These are phyloP conservation scores for Macrotyloma uniflorum DNA, from an alignment of 306 rosid genomes.

Conservation along the genomic window DNA sequence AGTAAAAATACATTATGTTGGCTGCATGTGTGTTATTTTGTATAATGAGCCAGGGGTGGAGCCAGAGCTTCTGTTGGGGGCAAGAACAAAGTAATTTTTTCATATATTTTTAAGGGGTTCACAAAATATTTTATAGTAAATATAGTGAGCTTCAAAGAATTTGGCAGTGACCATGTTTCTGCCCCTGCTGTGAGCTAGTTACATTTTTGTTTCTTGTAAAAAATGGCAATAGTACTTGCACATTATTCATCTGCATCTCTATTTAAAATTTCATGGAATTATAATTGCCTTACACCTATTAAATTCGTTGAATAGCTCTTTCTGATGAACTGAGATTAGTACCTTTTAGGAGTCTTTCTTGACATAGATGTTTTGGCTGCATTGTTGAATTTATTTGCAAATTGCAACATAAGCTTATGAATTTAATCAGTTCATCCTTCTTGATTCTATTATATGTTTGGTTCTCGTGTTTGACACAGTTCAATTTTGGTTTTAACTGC, in stretches of 20 bases:
- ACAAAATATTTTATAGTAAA: too few relatives aligned
- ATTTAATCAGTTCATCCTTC: background rate
- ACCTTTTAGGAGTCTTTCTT: background rate
- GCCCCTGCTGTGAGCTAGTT: background rate
- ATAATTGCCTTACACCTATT: background rate
- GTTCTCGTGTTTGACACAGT: constrained; percentile 16
- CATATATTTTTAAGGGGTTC: too few relatives aligned
- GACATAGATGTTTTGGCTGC: constrained; percentile 13
- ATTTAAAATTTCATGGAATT: background rate
- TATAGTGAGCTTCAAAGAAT: too few relatives aligned
- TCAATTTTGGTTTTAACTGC: constrained; percentile 6
- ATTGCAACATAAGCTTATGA: background rate
- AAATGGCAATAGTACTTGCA: background rate
- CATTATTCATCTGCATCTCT: background rate
- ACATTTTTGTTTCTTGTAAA: background rate
- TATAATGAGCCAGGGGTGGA: background rate
- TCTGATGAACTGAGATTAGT: background rate
- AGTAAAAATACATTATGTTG: background rate
- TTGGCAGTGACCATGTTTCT: background rate
- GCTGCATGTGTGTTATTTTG: background rate
- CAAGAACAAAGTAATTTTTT: background rate
- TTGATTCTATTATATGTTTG: background rate
- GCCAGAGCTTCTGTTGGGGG: background rate
- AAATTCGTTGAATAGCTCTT: constrained; percentile 19
- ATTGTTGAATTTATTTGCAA: background rate